Percentiles rank a stretch among this genome's conserved stretches.
phyloP scores from a whole-genome alignment of 768 basidiomycete species.

The Candolleomyces eurysporus region DNA sequence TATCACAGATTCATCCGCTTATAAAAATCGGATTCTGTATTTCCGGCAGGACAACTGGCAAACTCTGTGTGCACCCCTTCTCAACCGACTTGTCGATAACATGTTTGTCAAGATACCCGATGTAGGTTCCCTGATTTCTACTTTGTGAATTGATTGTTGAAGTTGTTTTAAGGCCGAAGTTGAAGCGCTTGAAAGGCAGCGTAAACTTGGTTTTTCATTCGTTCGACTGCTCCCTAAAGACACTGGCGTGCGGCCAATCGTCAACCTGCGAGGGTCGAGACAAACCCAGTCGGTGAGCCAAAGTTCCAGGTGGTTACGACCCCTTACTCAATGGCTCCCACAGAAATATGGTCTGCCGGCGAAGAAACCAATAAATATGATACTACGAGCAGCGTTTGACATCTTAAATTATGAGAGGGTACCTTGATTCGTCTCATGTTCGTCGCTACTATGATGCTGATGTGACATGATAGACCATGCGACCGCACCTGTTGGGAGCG shows the following conservation, averaged over 20 bases:
- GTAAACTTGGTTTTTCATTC: constrained; percentile 79
- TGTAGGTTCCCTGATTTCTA: constrained; percentile 37
- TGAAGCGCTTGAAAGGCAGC: constrained; percentile 58
- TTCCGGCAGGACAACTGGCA: constrained; percentile 96
- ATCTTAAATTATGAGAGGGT: constrained; percentile 90
- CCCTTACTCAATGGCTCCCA: too few species aligned
- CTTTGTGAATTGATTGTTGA: constrained; percentile 1
- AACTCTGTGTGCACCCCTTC: constrained; percentile 75
- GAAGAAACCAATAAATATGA: constrained; percentile 78
- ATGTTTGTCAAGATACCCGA: constrained; percentile 71
- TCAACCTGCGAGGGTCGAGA: constrained; percentile 71
- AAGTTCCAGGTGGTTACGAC: not conserved
- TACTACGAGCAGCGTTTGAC: constrained; percentile 80
- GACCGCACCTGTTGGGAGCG: constrained; percentile 67
- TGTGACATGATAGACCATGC: constrained; percentile 47
- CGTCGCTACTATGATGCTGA: not conserved
- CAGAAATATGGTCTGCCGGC: not conserved
- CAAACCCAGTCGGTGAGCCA: constrained; percentile 19
- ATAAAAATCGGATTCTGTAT: constrained; percentile 79
- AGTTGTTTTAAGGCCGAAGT: not conserved
- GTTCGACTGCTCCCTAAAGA: constrained; percentile 92
- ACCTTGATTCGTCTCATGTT: constrained; percentile 6
- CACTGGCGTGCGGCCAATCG: constrained; percentile 90
- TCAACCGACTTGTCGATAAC: constrained; percentile 65
- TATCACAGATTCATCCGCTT: constrained; percentile 87